A percentile compares a stretch with the other conserved stretches of the same genome.
Conservation (phyloP, 108 stramenopile genomes). For the Conticribra weissflogii region DNA sequence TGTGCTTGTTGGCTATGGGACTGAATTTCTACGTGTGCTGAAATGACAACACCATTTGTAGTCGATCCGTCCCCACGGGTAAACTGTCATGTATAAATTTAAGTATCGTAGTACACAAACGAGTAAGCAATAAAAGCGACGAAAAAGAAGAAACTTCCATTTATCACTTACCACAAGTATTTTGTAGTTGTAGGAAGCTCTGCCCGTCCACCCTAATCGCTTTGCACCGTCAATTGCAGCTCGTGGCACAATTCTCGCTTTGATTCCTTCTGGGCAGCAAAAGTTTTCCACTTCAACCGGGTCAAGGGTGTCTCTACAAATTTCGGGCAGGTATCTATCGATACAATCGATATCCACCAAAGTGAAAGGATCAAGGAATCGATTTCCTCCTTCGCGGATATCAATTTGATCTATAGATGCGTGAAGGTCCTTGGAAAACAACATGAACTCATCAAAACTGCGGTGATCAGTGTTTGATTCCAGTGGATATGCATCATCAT, state of each 20-base stretch:
- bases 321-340: slow-evolving; percentile 3
- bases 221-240: neutral
- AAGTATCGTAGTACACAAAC: too few species aligned
- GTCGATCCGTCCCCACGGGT: slow-evolving; percentile 17
- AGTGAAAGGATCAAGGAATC: slow-evolving; percentile 9
- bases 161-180: slow-evolving; percentile 15
- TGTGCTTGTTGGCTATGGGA: neutral
- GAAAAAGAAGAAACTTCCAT: neutral
- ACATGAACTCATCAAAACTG: neutral
- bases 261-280: slow-evolving; percentile 18
- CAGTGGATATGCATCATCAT: too few species aligned
- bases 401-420: neutral
- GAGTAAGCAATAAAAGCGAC: too few species aligned
- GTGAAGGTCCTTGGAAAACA: neutral
- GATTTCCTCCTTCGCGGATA: neutral
- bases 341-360: slow-evolving; percentile 11
- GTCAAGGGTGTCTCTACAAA: neutral
- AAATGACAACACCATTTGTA: slow-evolving; percentile 26
- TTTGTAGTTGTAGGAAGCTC: neutral
- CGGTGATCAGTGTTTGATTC: too few species aligned
- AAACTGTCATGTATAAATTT: slow-evolving; percentile 1
- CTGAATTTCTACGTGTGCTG: slow-evolving; percentile 13
- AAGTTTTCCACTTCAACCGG: slow-evolving; percentile 16
- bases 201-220: neutral
- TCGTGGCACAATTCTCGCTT: slow-evolving; percentile 10